phyloP scores from a whole-genome alignment of 768 basidiomycete genomes.

The Fibroporia radiculosa region DNA sequence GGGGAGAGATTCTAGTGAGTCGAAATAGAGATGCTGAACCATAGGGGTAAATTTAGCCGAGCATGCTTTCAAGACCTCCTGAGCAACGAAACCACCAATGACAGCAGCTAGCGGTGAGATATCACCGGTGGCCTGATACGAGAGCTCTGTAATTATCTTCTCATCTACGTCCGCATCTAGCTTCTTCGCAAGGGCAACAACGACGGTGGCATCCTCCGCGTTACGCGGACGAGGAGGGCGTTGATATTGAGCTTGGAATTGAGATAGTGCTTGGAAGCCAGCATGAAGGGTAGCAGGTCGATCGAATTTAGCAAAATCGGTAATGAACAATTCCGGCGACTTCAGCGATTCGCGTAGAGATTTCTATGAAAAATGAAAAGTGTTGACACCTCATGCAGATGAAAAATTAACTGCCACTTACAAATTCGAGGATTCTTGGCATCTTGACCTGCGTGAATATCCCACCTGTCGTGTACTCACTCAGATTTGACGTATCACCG shows the following conservation, averaged over 20 bases:
- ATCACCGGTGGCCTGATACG: constrained; percentile 90
- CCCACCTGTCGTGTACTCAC: constrained; percentile 79
- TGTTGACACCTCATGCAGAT: constrained; percentile 1
- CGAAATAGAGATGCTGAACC: constrained; percentile 93
- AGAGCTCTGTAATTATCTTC: constrained; percentile 72
- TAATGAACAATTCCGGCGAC: constrained; percentile 82
- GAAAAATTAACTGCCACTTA: constrained; percentile 33
- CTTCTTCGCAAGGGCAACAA: constrained; percentile 76
- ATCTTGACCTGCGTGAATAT: constrained; percentile 99
- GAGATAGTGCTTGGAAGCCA: constrained; percentile 89
- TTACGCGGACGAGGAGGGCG: constrained; percentile 81
- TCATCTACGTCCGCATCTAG: constrained; percentile 72
- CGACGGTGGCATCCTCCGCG: constrained; percentile 60
- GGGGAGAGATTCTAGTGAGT: constrained; percentile 93
- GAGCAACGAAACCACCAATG: constrained; percentile 94
- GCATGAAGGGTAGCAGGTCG: constrained; percentile 84
- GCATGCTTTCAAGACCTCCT: constrained; percentile 94
- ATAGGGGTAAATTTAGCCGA: constrained; percentile 98
- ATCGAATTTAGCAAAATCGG: constrained; percentile 97
- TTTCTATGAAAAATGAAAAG: constrained; percentile 52
- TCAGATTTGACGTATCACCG: constrained; percentile 77
- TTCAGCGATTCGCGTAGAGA: constrained; percentile 78
- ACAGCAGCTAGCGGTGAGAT: constrained; percentile 87
- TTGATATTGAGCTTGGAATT: constrained; percentile 57
- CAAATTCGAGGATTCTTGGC: constrained; percentile 94